Evolutionary conservation across 1,284 basidiomycete species (phyloP).

Genomic region (Thelephora terrestris): DNA sequence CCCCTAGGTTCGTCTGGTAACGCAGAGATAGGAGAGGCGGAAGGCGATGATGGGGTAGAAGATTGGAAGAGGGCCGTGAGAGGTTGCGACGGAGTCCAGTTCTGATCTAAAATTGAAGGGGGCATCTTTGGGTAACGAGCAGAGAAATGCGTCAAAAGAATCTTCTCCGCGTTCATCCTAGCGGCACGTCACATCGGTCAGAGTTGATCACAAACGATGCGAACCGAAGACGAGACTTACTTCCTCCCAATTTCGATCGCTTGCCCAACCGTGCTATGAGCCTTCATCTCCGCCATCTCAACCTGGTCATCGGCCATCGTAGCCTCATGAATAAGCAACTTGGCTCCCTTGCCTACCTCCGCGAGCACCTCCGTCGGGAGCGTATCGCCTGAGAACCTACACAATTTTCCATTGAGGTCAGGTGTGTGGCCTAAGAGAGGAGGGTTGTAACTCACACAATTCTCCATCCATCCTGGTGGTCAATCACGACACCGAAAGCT

Average conservation of each 20-base stretch:
- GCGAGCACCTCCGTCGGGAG: slow-evolving; percentile 66
- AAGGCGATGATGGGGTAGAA: too few relatives aligned
- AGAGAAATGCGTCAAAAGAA: slow-evolving; percentile 92
- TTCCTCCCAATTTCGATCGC: slow-evolving; percentile 69
- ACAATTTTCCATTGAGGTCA: slow-evolving; percentile 5
- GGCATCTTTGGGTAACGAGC: slow-evolving; percentile 89
- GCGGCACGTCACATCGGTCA: background rate
- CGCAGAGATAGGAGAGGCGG: too few relatives aligned
- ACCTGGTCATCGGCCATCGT: slow-evolving; percentile 76
- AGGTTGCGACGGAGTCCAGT: slow-evolving; percentile 7
- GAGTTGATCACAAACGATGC: background rate
- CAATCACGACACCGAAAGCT: slow-evolving; percentile 64
- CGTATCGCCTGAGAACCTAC: slow-evolving; percentile 82
- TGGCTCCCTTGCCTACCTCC: slow-evolving; percentile 56
- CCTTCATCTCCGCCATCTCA: slow-evolving; percentile 66
- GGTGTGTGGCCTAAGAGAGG: slow-evolving; percentile 6
- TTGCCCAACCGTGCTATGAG: slow-evolving; percentile 85
- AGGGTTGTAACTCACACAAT: slow-evolving; percentile 47
- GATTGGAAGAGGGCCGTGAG: background rate
- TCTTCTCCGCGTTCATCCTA: slow-evolving; percentile 77
- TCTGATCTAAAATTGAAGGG: slow-evolving; percentile 20
- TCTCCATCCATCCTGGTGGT: slow-evolving; percentile 70
- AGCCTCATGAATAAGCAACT: slow-evolving; percentile 89
- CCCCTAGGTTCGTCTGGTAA: too few relatives aligned
- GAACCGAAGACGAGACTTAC: slow-evolving; percentile 29